These are phyloP conservation scores for Barnettozyma wickerhamii DNA, from an alignment of 805 yeast genomes.

Conservation along the genomic window DNA sequence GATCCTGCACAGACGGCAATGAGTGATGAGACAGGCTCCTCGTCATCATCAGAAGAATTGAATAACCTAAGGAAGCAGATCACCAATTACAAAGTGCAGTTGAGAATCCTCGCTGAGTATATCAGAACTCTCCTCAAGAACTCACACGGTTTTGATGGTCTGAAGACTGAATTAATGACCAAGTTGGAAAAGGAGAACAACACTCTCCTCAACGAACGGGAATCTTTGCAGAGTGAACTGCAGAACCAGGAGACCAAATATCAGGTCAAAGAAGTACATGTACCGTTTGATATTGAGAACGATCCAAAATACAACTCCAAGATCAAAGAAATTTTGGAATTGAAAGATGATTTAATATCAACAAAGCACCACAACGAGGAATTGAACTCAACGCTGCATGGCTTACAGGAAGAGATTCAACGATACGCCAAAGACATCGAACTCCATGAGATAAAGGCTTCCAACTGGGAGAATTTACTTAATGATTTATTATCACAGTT, in stretches of 20 bases:
- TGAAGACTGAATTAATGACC: constrained; percentile 21
- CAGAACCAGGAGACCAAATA: constrained; percentile 11
- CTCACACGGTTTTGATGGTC: constrained; percentile 18
- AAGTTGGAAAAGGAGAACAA: constrained; percentile 21
- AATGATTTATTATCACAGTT: constrained; percentile 16
- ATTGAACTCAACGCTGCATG: constrained; percentile 22
- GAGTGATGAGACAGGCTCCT: constrained; percentile 11
- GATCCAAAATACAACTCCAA: constrained; percentile 16
- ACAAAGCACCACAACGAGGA: constrained; percentile 19
- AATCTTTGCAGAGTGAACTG: constrained; percentile 16
- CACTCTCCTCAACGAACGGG: constrained; percentile 14
- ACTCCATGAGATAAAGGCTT: constrained; percentile 2
- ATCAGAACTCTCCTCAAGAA: constrained; percentile 18
- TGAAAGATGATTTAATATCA: constrained; percentile 25
- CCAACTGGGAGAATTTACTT: constrained; percentile 12
- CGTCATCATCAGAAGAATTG: constrained; percentile 25
- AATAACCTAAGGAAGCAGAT: constrained; percentile 37
- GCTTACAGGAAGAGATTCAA: constrained; percentile 17
- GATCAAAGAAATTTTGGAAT: constrained; percentile 21
- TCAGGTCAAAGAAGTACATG: too few relatives aligned
- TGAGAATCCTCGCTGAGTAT: constrained; percentile 29
- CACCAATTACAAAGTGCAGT: constrained; percentile 36
- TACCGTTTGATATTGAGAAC: constrained; percentile 1
- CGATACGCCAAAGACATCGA: constrained; percentile 4
- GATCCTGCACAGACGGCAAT: constrained; percentile 10